Base-by-base conservation (phyloP, 2,329 filamentous ascomycete species). In the Biscogniauxia marginata region DNA sequence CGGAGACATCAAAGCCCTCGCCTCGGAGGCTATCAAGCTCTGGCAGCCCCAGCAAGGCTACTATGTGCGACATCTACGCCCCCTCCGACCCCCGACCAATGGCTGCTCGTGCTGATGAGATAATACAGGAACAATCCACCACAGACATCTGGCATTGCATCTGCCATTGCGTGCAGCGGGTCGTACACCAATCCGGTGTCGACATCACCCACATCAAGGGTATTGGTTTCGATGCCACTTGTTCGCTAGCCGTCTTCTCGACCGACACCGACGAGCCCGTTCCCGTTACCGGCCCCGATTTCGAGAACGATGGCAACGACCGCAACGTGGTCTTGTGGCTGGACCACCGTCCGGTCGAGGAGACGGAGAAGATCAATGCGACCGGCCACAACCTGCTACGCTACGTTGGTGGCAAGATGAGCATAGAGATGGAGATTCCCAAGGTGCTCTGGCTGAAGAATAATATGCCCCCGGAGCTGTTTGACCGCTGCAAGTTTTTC, bases 381-480 rank as follows among this genome's bases (percentile, higher is more conserved):
- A 98, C 95, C 2, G 83, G 87, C 52, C 95, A 99, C 79, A 95
- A 96, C 73, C 80, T 99, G 53, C 84, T 99, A 57, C 89, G 92
- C 69, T 99, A 99, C 71, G 95, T 99, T 18, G 95, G 95, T 65
- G 95, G 95, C 61, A 93, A 89, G 72, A 99, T 99, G 95, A 96
- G 91, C 72, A 93, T 97, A 63, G 95, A 99, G 79, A 99, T 99
- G 95, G 95, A 99, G 74, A 96, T 99, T 54, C 95, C 95, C 62
- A 99, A 99, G 77, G 91, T 97, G 1, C 81, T 98, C 56, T 99
- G 95, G 95, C 82, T 99, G 70, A 98, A 98, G 83, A 96, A 96
- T 75, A 85, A 98, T 76, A 98, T 99, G 95, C 89, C 95, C 2
- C 82, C 89, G 54, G 90, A 96, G 67, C 80, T 95, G 16, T 99